Evolutionary conservation across 1,284 basidiomycete species (phyloP).

Genomic region (Vanrija humicola): DNA sequence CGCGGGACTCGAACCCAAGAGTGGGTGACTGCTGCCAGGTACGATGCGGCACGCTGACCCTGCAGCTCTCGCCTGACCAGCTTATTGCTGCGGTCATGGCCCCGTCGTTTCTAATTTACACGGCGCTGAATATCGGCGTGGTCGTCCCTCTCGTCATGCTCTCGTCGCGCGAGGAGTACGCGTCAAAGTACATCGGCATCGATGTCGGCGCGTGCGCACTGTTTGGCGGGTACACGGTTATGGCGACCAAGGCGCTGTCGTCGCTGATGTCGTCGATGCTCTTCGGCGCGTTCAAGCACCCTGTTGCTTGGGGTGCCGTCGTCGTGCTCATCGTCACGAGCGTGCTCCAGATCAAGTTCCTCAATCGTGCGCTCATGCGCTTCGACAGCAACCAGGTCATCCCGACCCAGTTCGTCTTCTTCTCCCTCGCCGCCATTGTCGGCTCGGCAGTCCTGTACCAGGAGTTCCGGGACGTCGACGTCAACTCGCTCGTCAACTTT

Average conservation of each 20-base stretch:
- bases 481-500: constrained; percentile 67
- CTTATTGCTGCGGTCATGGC: constrained; percentile 67
- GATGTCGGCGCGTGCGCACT: constrained; percentile 64
- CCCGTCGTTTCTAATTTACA: constrained; percentile 69
- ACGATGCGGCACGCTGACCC: not conserved
- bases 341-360: constrained; percentile 81
- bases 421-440: constrained; percentile 69
- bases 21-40: constrained; percentile 44
- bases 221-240: constrained; percentile 85
- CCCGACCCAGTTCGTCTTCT: constrained; percentile 88
- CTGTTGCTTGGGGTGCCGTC: constrained; percentile 74
- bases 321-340: constrained; percentile 72
- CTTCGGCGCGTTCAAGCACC: constrained; percentile 66
- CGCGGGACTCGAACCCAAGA: constrained; percentile 63
- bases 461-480: constrained; percentile 76
- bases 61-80: constrained; percentile 58
- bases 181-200: constrained; percentile 68
- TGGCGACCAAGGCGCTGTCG: constrained; percentile 79
- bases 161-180: constrained; percentile 61
- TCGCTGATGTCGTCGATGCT: constrained; percentile 71
- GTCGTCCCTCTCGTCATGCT: constrained; percentile 58
- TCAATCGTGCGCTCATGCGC: constrained; percentile 83
- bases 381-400: constrained; percentile 88
- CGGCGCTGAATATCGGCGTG: constrained; percentile 59
- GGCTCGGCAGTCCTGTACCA: constrained; percentile 91